Conservation (phyloP, 108 stramenopile genomes). For the Fistulifera pelliculosa region DNA sequence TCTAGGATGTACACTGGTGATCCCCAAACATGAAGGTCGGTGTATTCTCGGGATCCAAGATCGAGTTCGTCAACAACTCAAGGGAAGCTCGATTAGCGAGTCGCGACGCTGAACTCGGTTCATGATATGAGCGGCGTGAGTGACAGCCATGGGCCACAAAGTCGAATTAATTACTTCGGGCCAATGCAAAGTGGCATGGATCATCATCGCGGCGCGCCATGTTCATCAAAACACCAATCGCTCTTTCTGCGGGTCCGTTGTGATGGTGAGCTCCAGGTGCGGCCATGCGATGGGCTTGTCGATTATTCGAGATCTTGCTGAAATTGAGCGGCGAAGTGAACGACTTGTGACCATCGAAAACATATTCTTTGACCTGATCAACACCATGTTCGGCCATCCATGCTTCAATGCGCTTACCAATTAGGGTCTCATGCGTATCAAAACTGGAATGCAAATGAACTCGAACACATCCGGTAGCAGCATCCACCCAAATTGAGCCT, state of each 20-base stretch:
- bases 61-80: conserved; percentile 8
- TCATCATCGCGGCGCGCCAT: conserved; percentile 27
- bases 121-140: conserved; percentile 17
- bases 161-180: conserved; percentile 12
- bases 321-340: conserved; percentile 11
- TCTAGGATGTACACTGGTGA: conserved; percentile 27
- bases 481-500: too few species aligned
- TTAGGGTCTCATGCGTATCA: conserved; percentile 7
- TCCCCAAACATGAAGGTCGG: conserved; percentile 24
- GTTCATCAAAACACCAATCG: conserved; percentile 19
- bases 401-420: conserved; percentile 3
- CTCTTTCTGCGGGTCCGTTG: conserved; percentile 30
- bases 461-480: too few species aligned
- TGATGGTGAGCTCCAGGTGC: conserved; percentile 29
- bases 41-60: conserved; percentile 1
- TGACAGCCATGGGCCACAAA: conserved; percentile 46
- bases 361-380: not conserved
- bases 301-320: not conserved
- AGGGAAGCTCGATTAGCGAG: conserved; percentile 4
- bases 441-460: too few species aligned
- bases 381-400: conserved; percentile 1
- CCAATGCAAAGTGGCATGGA: conserved; percentile 33
- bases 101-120: conserved; percentile 18
- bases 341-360: conserved; percentile 6
- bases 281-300: conserved; percentile 18